Evolutionary conservation across 2,329 filamentous ascomycete genomes (phyloP), one percentile per base, ranked within the genome.

Genomic region (Neophaeococcomyces mojaviensis): DNA sequence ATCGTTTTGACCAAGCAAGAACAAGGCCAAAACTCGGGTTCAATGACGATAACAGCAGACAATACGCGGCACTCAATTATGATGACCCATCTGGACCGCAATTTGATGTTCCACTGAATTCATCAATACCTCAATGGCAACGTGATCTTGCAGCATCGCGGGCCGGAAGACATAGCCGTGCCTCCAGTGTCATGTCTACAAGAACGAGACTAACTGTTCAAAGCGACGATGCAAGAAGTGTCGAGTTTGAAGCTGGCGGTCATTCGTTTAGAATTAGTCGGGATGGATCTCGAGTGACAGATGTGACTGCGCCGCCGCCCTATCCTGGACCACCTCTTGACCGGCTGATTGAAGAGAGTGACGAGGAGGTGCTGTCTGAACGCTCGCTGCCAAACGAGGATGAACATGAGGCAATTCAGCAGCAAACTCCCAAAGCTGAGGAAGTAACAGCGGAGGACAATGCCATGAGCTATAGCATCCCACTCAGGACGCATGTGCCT

Each of bases 311-410:
- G 3, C 55, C 55, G 4, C 55, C 55, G 13, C 55, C 55, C n/a
- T 57, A 57, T 38, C 44, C 51, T 32, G 51, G 44, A 2, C 50
- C 50, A 7, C 41, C 43, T 24, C 53, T 54, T 12, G 51, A 51
- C n/a, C 48, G 46, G 1, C 51, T 52, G 10, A 46, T 50, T 2
- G 65, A 65, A 2, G 62, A 67, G 1, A 64, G 64, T 8, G 59
- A 62, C 39, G 61, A 65, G 2, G 61, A 63, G 16, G 41, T 30
- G 4, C 19, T 26, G 15, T 13, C 33, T 12, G n/a, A 10, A n/a
- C 22, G n/a, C 18, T 13, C 24, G 12, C 22, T 22, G 18, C 16
- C 32, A n/a, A 36, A 32, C 9, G 18, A 26, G 5, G 24, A 28
- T 28, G 24, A 28, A 28, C n/a, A n/a, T 19, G 40, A 43, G 19